phyloP scores from a whole-genome alignment of 2,329 filamentous ascomycete species.

The Botrytis porri region DNA sequence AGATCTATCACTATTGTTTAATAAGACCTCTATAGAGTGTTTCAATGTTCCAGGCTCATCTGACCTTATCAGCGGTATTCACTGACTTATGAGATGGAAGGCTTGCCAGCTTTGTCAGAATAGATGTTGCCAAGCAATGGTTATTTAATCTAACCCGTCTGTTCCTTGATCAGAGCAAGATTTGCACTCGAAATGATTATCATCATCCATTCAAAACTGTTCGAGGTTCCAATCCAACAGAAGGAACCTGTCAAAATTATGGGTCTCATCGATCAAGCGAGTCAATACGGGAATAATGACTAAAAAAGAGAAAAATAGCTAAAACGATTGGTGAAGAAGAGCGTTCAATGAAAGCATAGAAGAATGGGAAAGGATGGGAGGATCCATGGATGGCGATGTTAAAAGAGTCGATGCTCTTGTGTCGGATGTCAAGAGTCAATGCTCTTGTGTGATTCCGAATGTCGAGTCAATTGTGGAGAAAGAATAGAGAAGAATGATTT shows the following conservation, averaged over 20 bases:
- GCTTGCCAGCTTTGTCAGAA: not conserved
- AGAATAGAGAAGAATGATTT: not conserved
- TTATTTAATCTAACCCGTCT: not conserved
- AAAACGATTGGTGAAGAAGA: not conserved
- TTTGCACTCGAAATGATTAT: not conserved
- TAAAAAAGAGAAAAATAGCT: not conserved
- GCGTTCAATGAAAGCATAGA: no score
- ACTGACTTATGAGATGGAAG: not conserved
- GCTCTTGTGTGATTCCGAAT: not conserved
- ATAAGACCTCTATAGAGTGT: no score
- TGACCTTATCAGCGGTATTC: not conserved
- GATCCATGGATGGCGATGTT: no score
- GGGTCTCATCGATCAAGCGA: not conserved
- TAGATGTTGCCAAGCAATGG: not conserved
- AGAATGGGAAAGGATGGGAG: no score
- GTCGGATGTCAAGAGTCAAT: not conserved
- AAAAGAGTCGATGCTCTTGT: not conserved
- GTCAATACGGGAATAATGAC: not conserved
- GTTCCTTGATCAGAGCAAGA: not conserved
- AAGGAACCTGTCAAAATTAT: not conserved
- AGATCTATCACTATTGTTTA: no score
- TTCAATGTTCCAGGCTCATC: no score
- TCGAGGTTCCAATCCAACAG: not conserved
- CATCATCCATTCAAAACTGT: not conserved
- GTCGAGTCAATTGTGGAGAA: not conserved